Conservation (phyloP, 169 alveolate genomes). For the Plasmodium fragile region DNA sequence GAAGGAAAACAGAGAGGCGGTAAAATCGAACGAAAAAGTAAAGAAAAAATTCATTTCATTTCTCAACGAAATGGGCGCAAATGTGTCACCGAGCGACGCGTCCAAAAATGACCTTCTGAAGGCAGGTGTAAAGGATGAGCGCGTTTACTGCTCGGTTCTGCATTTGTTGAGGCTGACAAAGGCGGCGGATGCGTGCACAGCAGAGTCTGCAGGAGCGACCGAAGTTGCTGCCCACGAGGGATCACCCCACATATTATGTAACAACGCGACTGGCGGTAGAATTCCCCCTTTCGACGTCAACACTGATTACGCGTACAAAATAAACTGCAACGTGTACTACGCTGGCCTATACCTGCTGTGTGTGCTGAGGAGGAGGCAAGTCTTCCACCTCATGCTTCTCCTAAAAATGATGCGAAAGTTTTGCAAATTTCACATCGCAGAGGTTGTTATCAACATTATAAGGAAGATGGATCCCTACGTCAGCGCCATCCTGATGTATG, state of each 20-base stretch:
- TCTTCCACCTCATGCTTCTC: constrained; percentile 44
- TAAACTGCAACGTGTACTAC: constrained; percentile 67
- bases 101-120: constrained; percentile 7
- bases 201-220: neutral
- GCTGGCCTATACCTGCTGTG: constrained; percentile 51
- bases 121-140: neutral
- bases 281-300: constrained; percentile 15
- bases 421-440: constrained; percentile 51
- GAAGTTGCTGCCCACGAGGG: neutral
- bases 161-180: neutral
- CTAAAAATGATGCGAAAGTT: constrained; percentile 42
- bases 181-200: neutral
- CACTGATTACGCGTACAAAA: constrained; percentile 68
- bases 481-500: constrained; percentile 68
- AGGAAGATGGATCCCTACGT: constrained; percentile 76
- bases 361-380: constrained; percentile 44
- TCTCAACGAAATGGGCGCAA: neutral
- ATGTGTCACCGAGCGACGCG: neutral
- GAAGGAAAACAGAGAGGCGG: neutral
- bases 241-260: neutral
- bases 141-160: constrained; percentile 2
- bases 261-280: neutral
- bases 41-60: neutral
- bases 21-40: neutral
- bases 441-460: constrained; percentile 46